A percentile compares a stretch with the other conserved stretches of the same genome.
Evolutionary conservation across 371 early-diverging fungal species (phyloP).

Genomic region (Chytridiales sp.): DNA sequence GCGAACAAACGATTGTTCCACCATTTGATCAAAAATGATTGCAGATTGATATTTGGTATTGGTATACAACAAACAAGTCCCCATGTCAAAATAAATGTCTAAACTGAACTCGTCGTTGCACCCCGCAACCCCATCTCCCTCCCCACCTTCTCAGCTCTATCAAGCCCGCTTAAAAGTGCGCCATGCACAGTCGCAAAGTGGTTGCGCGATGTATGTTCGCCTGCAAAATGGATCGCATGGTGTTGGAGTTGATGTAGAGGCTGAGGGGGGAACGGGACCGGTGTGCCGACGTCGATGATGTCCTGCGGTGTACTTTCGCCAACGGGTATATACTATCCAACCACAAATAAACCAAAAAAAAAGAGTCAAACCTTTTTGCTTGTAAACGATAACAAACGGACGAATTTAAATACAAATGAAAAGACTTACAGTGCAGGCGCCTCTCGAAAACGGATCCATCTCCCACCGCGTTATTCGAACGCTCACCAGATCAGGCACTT

Average conservation of each 20-base stretch:
- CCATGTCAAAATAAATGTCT: too few relatives aligned
- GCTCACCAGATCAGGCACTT: slow-evolving; percentile 16
- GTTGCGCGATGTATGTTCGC: slow-evolving; percentile 24
- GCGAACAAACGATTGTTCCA: too few relatives aligned
- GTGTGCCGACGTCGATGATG: slow-evolving; percentile 10
- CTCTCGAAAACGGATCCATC: slow-evolving; percentile 25
- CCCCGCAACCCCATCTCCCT: slow-evolving; percentile 12
- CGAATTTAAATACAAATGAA: neutral
- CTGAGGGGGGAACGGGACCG: slow-evolving; percentile 16
- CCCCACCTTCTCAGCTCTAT: slow-evolving; percentile 16
- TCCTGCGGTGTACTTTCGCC: slow-evolving; percentile 19
- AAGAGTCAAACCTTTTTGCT: slow-evolving; percentile 1
- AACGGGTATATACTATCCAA: slow-evolving; percentile 2
- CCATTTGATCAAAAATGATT: too few relatives aligned
- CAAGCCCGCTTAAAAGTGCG: slow-evolving; percentile 19
- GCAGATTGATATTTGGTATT: too few relatives aligned
- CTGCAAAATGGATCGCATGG: slow-evolving; percentile 24
- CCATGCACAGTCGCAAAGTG: slow-evolving; percentile 31
- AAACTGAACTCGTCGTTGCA: too few relatives aligned
- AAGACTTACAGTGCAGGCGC: slow-evolving; percentile 14
- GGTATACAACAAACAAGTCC: too few relatives aligned
- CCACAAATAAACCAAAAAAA: neutral
- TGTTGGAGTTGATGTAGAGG: neutral
- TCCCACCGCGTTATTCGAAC: slow-evolving; percentile 25
- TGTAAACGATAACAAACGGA: neutral